Conservation (phyloP, 2,329 filamentous ascomycete genomes). For the Pestalotiopsis sp. region DNA sequence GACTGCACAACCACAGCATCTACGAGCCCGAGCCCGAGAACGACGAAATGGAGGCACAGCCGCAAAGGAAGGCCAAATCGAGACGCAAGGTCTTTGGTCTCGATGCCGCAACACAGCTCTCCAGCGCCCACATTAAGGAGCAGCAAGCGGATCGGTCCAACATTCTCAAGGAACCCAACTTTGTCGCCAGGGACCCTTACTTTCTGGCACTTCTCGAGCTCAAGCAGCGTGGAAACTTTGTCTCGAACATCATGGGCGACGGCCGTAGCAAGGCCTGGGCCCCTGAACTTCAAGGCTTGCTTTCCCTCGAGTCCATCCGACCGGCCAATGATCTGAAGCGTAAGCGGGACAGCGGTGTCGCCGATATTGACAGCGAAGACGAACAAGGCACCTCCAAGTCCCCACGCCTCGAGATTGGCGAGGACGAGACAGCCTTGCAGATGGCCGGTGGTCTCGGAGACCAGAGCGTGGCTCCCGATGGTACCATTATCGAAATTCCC, state of each 20-base stretch:
- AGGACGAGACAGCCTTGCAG: constrained; percentile 62
- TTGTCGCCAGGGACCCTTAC: constrained; percentile 84
- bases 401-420: constrained; percentile 69
- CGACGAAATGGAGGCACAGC: constrained; percentile 64
- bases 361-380: constrained; percentile 73
- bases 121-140: constrained; percentile 77
- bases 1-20: constrained; percentile 57
- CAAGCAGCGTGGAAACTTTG: constrained; percentile 89
- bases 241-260: constrained; percentile 83
- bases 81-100: constrained; percentile 81
- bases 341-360: constrained; percentile 87
- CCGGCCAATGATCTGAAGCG: constrained; percentile 83
- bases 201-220: constrained; percentile 87
- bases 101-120: constrained; percentile 81
- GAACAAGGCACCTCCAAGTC: constrained; percentile 67
- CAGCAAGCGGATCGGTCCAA: constrained; percentile 85
- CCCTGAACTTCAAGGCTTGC: constrained; percentile 86
- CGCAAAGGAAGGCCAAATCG: constrained; percentile 73
- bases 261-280: constrained; percentile 82
- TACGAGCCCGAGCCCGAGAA: constrained; percentile 64
- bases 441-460: constrained; percentile 53
- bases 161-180: constrained; percentile 81
- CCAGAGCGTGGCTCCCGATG: constrained; percentile 58
- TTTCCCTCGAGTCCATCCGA: constrained; percentile 83
- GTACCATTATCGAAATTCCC: constrained; percentile 67